Conservation (phyloP, 305 asterid genomes). For the Solanum hybrid region DNA sequence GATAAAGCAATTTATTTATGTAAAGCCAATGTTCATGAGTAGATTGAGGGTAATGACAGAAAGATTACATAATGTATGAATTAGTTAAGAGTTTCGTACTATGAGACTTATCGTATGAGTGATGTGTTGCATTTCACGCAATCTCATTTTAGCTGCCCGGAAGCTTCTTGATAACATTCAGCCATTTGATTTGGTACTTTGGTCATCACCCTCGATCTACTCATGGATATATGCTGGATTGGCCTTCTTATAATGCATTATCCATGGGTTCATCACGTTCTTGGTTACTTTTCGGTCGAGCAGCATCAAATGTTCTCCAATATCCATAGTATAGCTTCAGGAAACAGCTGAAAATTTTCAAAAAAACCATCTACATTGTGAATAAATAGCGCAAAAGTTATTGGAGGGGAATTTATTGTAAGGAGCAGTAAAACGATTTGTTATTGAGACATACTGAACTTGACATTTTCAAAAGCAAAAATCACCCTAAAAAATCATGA, state of each 20-base stretch:
- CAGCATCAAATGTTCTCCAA: not conserved
- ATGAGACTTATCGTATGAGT: not conserved
- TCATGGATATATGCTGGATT: not conserved
- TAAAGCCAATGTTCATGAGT: not conserved
- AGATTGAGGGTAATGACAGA: not conserved
- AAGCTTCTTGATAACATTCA: not conserved
- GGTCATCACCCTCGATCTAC: not conserved
- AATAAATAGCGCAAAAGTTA: not conserved
- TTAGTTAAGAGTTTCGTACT: not conserved
- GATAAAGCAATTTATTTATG: not conserved
- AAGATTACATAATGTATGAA: not conserved
- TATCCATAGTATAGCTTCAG: not conserved
- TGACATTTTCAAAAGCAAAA: not conserved
- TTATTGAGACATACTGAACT: not conserved
- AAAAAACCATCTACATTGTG: not conserved
- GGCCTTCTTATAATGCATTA: not conserved
- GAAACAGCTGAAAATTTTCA: not conserved
- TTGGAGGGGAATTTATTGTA: not conserved
- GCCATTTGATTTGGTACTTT: not conserved
- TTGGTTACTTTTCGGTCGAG: not conserved
- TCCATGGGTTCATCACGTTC: not conserved
- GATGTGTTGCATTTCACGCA: not conserved
- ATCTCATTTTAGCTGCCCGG: not conserved
- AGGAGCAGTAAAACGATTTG: not conserved
- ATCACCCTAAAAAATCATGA: not conserved